phyloP scores from a whole-genome alignment of 208 protist genomes.

The Acanthamoeba culbertsoni region DNA sequence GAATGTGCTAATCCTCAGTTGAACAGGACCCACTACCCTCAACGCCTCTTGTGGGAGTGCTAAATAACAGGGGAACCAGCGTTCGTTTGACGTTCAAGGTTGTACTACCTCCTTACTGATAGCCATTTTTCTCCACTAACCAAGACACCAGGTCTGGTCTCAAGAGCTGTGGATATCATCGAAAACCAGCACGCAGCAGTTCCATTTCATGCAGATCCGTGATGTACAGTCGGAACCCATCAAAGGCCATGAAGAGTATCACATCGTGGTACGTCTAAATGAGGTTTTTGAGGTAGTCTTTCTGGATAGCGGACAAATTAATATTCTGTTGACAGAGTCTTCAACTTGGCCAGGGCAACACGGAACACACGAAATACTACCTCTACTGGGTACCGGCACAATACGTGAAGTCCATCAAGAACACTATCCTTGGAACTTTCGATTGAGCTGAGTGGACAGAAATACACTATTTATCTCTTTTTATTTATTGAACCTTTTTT shows the following conservation, averaged over 20 bases:
- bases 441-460: too few species aligned
- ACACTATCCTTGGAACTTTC: slow-evolving; percentile 30
- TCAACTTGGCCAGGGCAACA: background rate
- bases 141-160: slow-evolving; percentile 21
- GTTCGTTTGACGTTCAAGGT: slow-evolving; percentile 58
- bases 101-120: background rate
- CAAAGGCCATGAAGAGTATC: slow-evolving; percentile 66
- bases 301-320: background rate
- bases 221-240: slow-evolving; percentile 58
- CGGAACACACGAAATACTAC: slow-evolving; percentile 54
- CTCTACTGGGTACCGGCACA: slow-evolving; percentile 58
- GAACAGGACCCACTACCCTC: slow-evolving; percentile 35
- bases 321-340: background rate
- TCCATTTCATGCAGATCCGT: slow-evolving; percentile 36
- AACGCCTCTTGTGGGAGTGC: slow-evolving; percentile 7
- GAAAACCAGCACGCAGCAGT: slow-evolving; percentile 55
- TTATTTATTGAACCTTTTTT: too few species aligned
- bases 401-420: slow-evolving; percentile 54
- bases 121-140: background rate
- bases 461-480: too few species aligned
- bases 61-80: slow-evolving; percentile 23
- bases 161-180: slow-evolving; percentile 52
- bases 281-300: background rate
- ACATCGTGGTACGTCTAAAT: slow-evolving; percentile 52
- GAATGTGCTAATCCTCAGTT: background rate